Base-by-base conservation (phyloP, 1,139 yeast genomes). In the Blastobotrys persicus region DNA sequence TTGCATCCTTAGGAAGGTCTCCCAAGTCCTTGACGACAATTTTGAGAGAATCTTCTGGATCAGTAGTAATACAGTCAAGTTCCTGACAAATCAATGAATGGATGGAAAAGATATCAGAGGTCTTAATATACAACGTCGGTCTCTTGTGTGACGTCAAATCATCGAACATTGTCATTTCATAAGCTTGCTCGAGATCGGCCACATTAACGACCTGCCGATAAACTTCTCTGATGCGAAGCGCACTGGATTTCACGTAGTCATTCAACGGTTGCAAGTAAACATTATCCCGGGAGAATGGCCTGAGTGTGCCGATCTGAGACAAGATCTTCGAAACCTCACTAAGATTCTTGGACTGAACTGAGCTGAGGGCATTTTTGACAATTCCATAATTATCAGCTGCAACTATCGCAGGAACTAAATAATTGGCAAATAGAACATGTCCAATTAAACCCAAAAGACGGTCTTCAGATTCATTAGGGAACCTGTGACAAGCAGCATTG, bases 181-280 rank as follows among this genome's bases (percentile, higher is more conserved):
- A 88, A 45, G 77, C 79, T 6, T 70, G 63, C 52, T 87, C 94
- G 45, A 84, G 66, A 34, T 78, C 80, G 9, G 76, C 76, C 19
- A 84, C 78, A 48, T 78, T 73, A 44, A 85, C 77, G 23, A 87
- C 62, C 32, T 71, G 66, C 39, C 62, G 64, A 44, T 85, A 69
- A 6, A 81, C 65, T 1, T 67, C 62, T 41, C 75, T 69, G 49
- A 80, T 73, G 7, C 73, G 67, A 3, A 74, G 80, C n/a, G 71
- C 67, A 1, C 81, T 74, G 9, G 77, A 69, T 39, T 70, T 70
- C 43, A 88, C 75, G 59, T 80, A 86, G 44, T 85, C 92, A 63
- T 87, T 87, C 62, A 88, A 73, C 1, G 96, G 95, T 60, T 85
- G 89, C 59, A 87, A 69, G 64, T 80, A 88, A 48, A 84, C 79